A percentile compares a stretch with the other conserved stretches of the same genome.
Conservation (phyloP, 805 yeast genomes). For the Babjeviella inositovora region DNA sequence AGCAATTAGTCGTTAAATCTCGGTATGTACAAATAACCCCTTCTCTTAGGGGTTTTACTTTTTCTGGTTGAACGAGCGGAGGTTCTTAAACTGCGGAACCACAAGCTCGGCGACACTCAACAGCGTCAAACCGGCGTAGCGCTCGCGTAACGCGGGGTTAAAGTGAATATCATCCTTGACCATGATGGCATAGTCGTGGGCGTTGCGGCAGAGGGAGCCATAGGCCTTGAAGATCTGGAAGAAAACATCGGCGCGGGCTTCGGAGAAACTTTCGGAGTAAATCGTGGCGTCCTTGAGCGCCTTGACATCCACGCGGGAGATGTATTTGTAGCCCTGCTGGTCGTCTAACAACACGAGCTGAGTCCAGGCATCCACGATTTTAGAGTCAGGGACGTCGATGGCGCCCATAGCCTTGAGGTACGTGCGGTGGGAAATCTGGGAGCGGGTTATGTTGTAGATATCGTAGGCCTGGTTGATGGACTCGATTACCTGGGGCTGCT, state of each 20-base stretch:
- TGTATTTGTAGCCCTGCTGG: constrained; percentile 34
- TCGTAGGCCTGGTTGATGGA: constrained; percentile 46
- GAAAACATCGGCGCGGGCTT: constrained; percentile 34
- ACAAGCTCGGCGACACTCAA: constrained; percentile 19
- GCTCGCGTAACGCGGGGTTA: constrained; percentile 20
- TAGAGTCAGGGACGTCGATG: constrained; percentile 33
- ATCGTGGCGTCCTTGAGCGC: constrained; percentile 68
- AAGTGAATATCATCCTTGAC: constrained; percentile 25
- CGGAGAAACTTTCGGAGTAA: constrained; percentile 21
- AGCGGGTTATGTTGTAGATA: constrained; percentile 36
- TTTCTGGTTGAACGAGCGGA: no score
- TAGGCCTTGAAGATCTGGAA: constrained; percentile 36
- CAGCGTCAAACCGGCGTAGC: constrained; percentile 16
- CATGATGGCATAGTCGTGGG: constrained; percentile 26
- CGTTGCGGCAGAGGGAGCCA: constrained; percentile 26
- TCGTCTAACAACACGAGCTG: constrained; percentile 24
- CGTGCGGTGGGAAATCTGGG: constrained; percentile 61
- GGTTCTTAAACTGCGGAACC: constrained; percentile 20
- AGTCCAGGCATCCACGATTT: constrained; percentile 24
- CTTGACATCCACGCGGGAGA: constrained; percentile 78
- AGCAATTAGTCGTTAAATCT: no score
- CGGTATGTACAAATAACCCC: no score
- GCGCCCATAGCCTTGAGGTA: constrained; percentile 59
- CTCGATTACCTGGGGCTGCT: constrained; percentile 45
- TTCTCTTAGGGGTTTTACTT: no score